Conservation (phyloP, 2,329 filamentous ascomycete species). For the Coleophoma crateriformis region DNA sequence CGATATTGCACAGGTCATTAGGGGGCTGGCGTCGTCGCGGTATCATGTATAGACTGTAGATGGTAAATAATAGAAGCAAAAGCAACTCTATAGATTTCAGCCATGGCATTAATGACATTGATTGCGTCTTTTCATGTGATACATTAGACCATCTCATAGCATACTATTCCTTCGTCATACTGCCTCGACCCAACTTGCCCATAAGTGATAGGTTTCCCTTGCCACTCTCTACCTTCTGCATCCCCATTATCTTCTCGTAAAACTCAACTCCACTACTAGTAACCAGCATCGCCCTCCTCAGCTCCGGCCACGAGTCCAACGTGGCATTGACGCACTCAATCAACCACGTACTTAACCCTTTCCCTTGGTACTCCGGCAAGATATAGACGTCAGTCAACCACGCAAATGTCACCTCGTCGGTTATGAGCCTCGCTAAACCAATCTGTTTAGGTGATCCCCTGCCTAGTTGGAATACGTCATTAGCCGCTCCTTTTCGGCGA, state of each 20-base stretch:
- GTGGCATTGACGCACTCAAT: constrained; percentile 54
- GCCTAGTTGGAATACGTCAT: constrained; percentile 2
- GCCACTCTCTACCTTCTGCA: constrained; percentile 13
- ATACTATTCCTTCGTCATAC: too few relatives aligned
- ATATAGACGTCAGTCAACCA: constrained; percentile 69
- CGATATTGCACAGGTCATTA: background rate
- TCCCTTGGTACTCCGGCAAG: constrained; percentile 49
- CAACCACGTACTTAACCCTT: constrained; percentile 61
- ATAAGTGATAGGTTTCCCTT: too few relatives aligned
- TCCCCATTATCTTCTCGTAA: constrained; percentile 20
- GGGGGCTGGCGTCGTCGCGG: background rate
- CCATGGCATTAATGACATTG: too few relatives aligned
- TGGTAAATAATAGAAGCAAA: too few relatives aligned
- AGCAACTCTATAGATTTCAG: too few relatives aligned
- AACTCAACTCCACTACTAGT: constrained; percentile 24
- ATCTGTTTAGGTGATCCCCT: constrained; percentile 33
- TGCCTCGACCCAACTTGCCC: too few relatives aligned
- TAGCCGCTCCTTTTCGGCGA: too few relatives aligned
- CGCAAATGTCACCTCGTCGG: constrained; percentile 63
- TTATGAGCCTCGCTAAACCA: constrained; percentile 59
- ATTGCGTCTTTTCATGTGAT: too few relatives aligned
- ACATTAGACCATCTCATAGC: too few relatives aligned
- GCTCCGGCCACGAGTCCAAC: constrained; percentile 47
- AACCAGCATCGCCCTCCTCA: constrained; percentile 55
- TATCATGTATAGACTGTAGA: too few relatives aligned